These are phyloP conservation scores for Gonium pectorale DNA, from an alignment of 139 green algal genomes.

Conservation along the genomic window DNA sequence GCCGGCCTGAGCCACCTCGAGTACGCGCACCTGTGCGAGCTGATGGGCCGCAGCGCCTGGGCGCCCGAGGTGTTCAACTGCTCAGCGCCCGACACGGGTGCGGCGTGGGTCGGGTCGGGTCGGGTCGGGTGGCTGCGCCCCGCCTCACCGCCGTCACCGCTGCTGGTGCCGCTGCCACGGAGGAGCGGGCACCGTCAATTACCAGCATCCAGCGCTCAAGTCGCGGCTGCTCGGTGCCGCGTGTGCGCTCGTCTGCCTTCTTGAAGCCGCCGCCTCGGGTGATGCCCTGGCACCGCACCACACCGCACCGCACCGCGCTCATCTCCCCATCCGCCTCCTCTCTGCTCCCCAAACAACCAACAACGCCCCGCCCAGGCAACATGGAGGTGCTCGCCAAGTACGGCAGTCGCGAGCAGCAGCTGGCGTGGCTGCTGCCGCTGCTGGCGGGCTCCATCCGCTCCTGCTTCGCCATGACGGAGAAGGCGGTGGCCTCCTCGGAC, in stretches of 20 bases:
- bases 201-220: no score
- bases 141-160: no score
- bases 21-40: constrained; percentile 90
- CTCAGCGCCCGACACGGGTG: constrained; percentile 94
- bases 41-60: constrained; percentile 85
- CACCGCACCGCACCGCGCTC: background rate
- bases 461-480: constrained; percentile 99
- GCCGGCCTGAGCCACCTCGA: constrained; percentile 91
- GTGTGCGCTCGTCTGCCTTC: no score
- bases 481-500: constrained; percentile 94
- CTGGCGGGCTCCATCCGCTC: constrained; percentile 89
- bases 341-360: background rate
- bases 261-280: no score
- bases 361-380: constrained; percentile 74
- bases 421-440: constrained; percentile 93
- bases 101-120: background rate
- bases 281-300: no score
- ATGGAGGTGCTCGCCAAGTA: constrained; percentile 97
- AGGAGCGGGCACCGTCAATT: no score
- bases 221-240: no score
- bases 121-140: no score
- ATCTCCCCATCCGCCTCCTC: background rate
- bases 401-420: constrained; percentile 88
- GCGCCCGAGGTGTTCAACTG: constrained; percentile 99
- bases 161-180: no score